Evolutionary conservation across 768 basidiomycete genomes (phyloP).

Genomic region (Kwoniella heveanensis): DNA sequence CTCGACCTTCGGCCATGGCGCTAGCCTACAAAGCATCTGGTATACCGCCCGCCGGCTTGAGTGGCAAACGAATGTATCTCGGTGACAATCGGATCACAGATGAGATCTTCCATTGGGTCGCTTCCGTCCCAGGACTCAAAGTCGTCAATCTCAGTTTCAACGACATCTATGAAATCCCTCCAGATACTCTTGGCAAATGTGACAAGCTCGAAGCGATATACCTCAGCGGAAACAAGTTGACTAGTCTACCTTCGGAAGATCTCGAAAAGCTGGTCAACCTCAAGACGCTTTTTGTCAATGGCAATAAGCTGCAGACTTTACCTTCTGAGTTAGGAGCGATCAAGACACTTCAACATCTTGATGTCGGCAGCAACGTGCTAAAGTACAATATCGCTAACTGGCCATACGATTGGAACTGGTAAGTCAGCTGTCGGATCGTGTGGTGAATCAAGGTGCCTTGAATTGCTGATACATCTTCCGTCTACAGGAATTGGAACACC

Average conservation of each 20-base stretch:
- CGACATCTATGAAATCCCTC: slow-evolving; percentile 83
- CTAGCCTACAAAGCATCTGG: slow-evolving; percentile 5
- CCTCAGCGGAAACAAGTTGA: slow-evolving; percentile 91
- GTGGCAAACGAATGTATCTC: slow-evolving; percentile 76
- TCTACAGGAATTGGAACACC: slow-evolving; percentile 92
- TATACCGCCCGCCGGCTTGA: slow-evolving; percentile 66
- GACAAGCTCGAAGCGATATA: slow-evolving; percentile 77
- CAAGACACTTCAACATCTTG: slow-evolving; percentile 73
- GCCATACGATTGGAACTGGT: slow-evolving; percentile 99
- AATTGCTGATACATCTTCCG: not conserved
- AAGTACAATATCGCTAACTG: slow-evolving; percentile 98
- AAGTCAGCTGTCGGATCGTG: slow-evolving; percentile 38
- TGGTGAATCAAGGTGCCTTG: not conserved
- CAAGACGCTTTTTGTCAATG: slow-evolving; percentile 81
- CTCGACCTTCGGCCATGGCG: not conserved
- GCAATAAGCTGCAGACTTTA: slow-evolving; percentile 86
- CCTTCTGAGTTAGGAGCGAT: slow-evolving; percentile 88
- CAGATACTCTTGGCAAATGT: slow-evolving; percentile 72
- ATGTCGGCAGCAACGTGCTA: slow-evolving; percentile 88
- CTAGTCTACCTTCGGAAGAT: slow-evolving; percentile 85
- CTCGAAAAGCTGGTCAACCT: slow-evolving; percentile 70
- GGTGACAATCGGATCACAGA: slow-evolving; percentile 87
- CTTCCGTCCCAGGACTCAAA: slow-evolving; percentile 72
- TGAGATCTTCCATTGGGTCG: slow-evolving; percentile 73
- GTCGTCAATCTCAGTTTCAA: slow-evolving; percentile 94